Evolutionary conservation across 2,329 filamentous ascomycete species (phyloP).

Genomic region (Sclerotinia sclerotiorum): DNA sequence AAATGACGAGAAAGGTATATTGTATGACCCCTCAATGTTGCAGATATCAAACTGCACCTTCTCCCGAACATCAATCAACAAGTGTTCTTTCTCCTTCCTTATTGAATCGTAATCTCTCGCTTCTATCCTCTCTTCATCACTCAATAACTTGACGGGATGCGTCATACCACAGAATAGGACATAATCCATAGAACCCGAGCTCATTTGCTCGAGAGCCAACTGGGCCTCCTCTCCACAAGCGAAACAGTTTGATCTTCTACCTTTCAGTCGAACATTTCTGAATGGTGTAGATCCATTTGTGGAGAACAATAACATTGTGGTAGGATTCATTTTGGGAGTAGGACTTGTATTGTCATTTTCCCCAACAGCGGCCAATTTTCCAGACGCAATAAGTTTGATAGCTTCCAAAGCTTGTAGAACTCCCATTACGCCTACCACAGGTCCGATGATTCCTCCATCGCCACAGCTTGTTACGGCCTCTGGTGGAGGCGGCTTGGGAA

Average conservation of each 20-base stretch:
- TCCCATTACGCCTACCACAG: conserved; percentile 91
- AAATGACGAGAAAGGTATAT: conserved; percentile 64
- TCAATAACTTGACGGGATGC: conserved; percentile 55
- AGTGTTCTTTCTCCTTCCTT: conserved; percentile 43
- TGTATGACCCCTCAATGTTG: conserved; percentile 72
- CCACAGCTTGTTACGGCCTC: conserved; percentile 83
- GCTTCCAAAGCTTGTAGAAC: conserved; percentile 87
- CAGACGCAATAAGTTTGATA: conserved; percentile 70
- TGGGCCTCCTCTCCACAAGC: conserved; percentile 67
- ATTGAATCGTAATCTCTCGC: conserved; percentile 55
- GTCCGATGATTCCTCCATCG: conserved; percentile 88
- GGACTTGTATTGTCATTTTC: conserved; percentile 30
- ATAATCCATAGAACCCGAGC: conserved; percentile 73
- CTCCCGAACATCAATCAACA: conserved; percentile 81
- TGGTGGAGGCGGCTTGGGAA: conserved; percentile 81
- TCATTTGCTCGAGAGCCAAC: conserved; percentile 63
- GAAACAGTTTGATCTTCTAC: conserved; percentile 68
- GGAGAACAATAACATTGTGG: conserved; percentile 50
- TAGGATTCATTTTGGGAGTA: conserved; percentile 28
- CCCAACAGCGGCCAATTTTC: conserved; percentile 26
- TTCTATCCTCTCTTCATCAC: conserved; percentile 65
- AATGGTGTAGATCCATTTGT: conserved; percentile 59
- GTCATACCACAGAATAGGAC: conserved; percentile 76
- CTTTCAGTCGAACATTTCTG: conserved; percentile 71
- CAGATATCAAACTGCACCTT: conserved; percentile 82